A percentile compares a stretch with the other conserved stretches of the same genome.
phyloP scores from a whole-genome alignment of 306 rosid species.

The Astragalus membranaceus region DNA sequence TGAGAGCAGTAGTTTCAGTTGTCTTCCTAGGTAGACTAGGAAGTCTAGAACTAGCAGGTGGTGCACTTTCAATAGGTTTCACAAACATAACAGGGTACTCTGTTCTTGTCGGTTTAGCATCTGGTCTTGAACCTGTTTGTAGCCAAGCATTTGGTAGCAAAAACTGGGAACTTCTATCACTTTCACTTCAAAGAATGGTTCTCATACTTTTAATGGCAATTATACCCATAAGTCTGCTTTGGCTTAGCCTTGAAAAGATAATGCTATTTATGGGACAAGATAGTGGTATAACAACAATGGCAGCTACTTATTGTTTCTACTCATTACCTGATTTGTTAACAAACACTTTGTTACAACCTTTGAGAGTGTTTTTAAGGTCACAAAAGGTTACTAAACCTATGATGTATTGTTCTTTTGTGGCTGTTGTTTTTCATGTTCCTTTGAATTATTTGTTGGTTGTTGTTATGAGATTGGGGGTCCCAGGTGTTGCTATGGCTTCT shows the following conservation, averaged over 20 bases:
- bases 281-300: slow-evolving; percentile 54
- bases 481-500: slow-evolving; percentile 84
- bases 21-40: slow-evolving; percentile 77
- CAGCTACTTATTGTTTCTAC: slow-evolving; percentile 60
- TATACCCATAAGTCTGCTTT: slow-evolving; percentile 61
- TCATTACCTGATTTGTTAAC: slow-evolving; percentile 82
- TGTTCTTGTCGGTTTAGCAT: slow-evolving; percentile 73
- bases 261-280: slow-evolving; percentile 83
- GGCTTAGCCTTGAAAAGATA: slow-evolving; percentile 68
- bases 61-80: slow-evolving; percentile 90
- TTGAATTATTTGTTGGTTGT: slow-evolving; percentile 46
- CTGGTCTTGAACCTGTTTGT: slow-evolving; percentile 92
- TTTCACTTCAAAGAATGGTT: slow-evolving; percentile 82
- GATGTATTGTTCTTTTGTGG: slow-evolving; percentile 83
- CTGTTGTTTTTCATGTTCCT: slow-evolving; percentile 71
- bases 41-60: slow-evolving; percentile 89
- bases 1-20: slow-evolving; percentile 70
- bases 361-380: slow-evolving; percentile 65
- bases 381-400: slow-evolving; percentile 74
- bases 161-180: slow-evolving; percentile 66
- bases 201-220: slow-evolving; percentile 56
- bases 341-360: slow-evolving; percentile 65
- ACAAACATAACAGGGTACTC: slow-evolving; percentile 99
- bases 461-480: slow-evolving; percentile 55
- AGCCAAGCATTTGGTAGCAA: slow-evolving; percentile 82